Evolutionary conservation across 768 basidiomycete species (phyloP), one percentile per base, ranked within the genome.

Genomic region (Tylopilus vinaceipallidus): DNA sequence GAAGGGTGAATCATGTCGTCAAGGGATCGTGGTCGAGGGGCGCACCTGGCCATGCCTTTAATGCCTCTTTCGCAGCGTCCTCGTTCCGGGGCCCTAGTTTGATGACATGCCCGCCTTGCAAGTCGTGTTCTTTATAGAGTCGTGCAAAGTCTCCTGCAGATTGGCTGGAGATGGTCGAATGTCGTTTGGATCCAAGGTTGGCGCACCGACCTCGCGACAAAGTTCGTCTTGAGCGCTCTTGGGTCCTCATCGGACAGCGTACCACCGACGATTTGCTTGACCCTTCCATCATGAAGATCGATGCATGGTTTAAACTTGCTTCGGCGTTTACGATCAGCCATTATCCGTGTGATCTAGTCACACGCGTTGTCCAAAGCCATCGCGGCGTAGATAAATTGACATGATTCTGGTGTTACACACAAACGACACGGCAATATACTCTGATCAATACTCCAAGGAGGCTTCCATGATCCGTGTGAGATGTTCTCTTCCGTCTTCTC

Each of bases 191-290:
- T 42, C 38, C 19, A 45, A 10, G 26, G 20, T 47, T 12, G 33
- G n/a, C 8, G 2, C 27, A 56, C 63, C 33, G 24, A 86, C 95
- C 82, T 89, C 53, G 95, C 83, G 36, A 97, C 83, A 62, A 95
- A 98, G 67, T 99, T 98, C 19, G 91, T 95, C 67, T 79, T 81
- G 56, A 97, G 75, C 34, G 64, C 65, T 20, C 75, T 71, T 7
- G 87, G 80, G 29, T 79, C 65, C 20, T 68, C 58, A 43, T 91
- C 87, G 17, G 88, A 89, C 26, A 99, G 77, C 4, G 93, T 95
- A 4, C 95, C 92, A 36, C 97, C 97, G 13, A 99, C 91, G 47
- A 99, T 98, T 71, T 99, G 97, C 71, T 98, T 98, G 50, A 99
- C 97, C 60, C 92, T 78, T 6, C 97, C 97, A 51, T 86, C 80